Percentiles rank a stretch among this genome's conserved stretches.
Evolutionary conservation across 371 early-diverging fungal genomes (phyloP).

Genomic region (Mortierella polycephala): DNA sequence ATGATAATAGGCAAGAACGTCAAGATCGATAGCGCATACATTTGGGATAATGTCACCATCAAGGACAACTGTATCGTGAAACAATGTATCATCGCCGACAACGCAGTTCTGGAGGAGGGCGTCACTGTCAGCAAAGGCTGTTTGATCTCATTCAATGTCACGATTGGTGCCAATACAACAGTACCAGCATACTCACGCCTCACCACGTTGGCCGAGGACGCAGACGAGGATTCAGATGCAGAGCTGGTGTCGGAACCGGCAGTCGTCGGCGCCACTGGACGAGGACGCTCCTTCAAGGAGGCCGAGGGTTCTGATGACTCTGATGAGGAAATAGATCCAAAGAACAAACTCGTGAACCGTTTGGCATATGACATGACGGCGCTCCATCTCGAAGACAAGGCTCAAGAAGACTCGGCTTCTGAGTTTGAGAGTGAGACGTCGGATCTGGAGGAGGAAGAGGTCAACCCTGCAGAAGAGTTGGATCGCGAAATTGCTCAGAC

Average conservation of each 20-base stretch:
- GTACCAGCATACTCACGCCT: slow-evolving; percentile 79
- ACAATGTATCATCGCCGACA: slow-evolving; percentile 79
- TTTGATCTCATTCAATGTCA: slow-evolving; percentile 70
- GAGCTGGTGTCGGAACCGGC: slow-evolving; percentile 46
- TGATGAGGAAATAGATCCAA: slow-evolving; percentile 57
- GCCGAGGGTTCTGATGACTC: slow-evolving; percentile 56
- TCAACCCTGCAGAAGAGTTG: slow-evolving; percentile 71
- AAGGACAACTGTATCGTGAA: slow-evolving; percentile 72
- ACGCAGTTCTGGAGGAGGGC: slow-evolving; percentile 72
- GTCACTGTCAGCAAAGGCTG: slow-evolving; percentile 76
- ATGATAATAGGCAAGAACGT: slow-evolving; percentile 66
- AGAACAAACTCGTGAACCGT: slow-evolving; percentile 45
- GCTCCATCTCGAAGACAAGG: slow-evolving; percentile 8
- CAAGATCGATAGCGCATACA: slow-evolving; percentile 80
- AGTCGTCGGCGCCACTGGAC: slow-evolving; percentile 66
- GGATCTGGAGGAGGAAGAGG: slow-evolving; percentile 62
- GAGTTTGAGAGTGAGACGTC: slow-evolving; percentile 53
- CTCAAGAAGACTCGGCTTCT: slow-evolving; percentile 39
- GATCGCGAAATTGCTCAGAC: slow-evolving; percentile 83
- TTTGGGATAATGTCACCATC: slow-evolving; percentile 85
- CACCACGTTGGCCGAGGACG: slow-evolving; percentile 64
- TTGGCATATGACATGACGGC: slow-evolving; percentile 30
- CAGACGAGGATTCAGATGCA: slow-evolving; percentile 58
- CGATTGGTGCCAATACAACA: slow-evolving; percentile 79
- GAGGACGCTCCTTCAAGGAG: slow-evolving; percentile 61